Evolutionary conservation across 345 rosid species (phyloP), one percentile per base, ranked within the genome.

Genomic region (Bretschneidera sinensis): DNA sequence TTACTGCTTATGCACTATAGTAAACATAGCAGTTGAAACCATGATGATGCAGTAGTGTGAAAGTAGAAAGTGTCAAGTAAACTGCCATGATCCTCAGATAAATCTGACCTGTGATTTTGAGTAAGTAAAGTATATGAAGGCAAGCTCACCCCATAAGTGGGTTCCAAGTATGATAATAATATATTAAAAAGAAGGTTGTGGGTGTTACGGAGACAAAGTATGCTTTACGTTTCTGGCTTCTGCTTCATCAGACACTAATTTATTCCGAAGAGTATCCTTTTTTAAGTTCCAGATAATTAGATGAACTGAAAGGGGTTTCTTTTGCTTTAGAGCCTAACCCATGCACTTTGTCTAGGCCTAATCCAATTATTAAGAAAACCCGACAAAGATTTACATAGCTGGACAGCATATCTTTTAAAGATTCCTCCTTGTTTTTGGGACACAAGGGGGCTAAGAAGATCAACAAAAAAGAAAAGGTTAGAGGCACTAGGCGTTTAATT

Each of bases 351-450:
- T 63, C 0, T 24, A n/a, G 25, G 34, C 23, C 55, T 28, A 5
- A 43, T 57, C 63, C 57, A 65, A 50, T 64, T 34, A 48, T 56
- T 59, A 55, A 60, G 50, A 61, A 48, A 51, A 73, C 70, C 70
- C 45, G 21, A 24, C 19, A 9, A 48, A 48, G 72, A 66, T 69
- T 23, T 50, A 50, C 13, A n/a, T 43, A 48, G 66, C 62, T 66
- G 73, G 67, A 77, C 1, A 35, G 64, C 52, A 48, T 56, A 50
- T 49, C 70, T 63, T 66, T 73, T 61, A 18, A 20, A 60, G 15
- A 60, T 71, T 51, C 49, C 62, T 39, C 39, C 54, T 21, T 52
- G 50, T 24, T 19, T 21, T 54, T 54, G 39, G 20, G 39, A 66
- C 39, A 50, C 34, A 34, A 61, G 51, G 22, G 22, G 51, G 52